Evolutionary conservation across 2,329 filamentous ascomycete genomes (phyloP).

Genomic region (Cephalotrichum gorgonifer): DNA sequence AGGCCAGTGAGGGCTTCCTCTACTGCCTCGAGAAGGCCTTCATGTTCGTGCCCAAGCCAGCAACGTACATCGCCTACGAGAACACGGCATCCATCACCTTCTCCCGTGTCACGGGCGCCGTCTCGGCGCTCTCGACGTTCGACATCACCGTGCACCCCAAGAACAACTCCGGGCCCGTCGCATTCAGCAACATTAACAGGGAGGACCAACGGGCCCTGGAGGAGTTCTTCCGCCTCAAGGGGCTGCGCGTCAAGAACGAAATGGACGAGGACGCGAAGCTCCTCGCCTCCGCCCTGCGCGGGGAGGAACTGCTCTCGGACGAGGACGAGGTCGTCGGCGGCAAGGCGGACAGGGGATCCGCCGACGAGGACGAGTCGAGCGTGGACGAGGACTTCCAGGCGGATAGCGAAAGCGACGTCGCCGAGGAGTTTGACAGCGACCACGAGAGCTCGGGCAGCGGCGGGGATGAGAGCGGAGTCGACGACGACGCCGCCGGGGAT

Average conservation of each 20-base stretch:
- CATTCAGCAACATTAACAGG: constrained; percentile 98
- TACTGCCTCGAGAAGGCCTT: constrained; percentile 98
- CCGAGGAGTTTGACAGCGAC: constrained; percentile 87
- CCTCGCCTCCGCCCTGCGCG: constrained; percentile 71
- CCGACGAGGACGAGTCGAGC: constrained; percentile 92
- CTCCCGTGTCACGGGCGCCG: constrained; percentile 86
- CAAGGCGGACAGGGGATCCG: constrained; percentile 72
- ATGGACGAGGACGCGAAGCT: constrained; percentile 85
- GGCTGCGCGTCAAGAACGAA: constrained; percentile 93
- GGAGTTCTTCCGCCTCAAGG: constrained; percentile 93
- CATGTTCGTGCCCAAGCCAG: constrained; percentile 97
- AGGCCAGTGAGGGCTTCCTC: constrained; percentile 93
- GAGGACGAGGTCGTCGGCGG: constrained; percentile 69
- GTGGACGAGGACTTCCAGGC: constrained; percentile 93
- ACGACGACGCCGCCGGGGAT: constrained; percentile 30
- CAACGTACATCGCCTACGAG: constrained; percentile 94
- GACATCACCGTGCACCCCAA: constrained; percentile 93
- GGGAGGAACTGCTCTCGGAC: constrained; percentile 73
- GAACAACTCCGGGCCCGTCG: constrained; percentile 73
- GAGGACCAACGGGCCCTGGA: constrained; percentile 97
- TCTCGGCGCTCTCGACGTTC: constrained; percentile 90
- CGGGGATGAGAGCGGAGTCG: constrained; percentile 34
- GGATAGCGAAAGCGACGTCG: constrained; percentile 87
- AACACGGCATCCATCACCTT: constrained; percentile 87
- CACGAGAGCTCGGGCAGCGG: constrained; percentile 71